phyloP scores from a whole-genome alignment of 202 grass and related monocot species.

The Eragrostis tef region DNA sequence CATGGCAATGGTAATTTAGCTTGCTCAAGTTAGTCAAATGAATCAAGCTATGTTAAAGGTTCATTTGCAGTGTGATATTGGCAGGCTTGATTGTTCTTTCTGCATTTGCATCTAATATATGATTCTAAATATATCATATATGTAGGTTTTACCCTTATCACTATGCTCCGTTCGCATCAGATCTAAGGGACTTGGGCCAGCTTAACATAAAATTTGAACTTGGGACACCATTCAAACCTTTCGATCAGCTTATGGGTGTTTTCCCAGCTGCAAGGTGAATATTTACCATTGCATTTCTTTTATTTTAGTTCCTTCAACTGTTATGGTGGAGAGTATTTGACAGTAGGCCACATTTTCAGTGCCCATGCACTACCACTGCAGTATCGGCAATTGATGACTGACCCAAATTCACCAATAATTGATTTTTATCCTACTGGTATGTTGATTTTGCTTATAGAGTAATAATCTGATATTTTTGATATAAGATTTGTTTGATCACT shows the following conservation, averaged over 20 bases:
- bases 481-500: conserved; percentile 24
- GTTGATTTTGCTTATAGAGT: conserved; percentile 32
- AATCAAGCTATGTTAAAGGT: conserved; percentile 27
- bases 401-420: conserved; percentile 80
- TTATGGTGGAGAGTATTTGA: conserved; percentile 25
- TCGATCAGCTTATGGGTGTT: conserved; percentile 98
- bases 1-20: conserved; percentile 86
- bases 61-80: conserved; percentile 21
- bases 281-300: conserved; percentile 7
- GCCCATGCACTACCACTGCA: conserved; percentile 85
- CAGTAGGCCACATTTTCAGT: conserved; percentile 56
- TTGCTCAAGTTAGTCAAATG: conserved; percentile 30
- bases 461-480: conserved; percentile 12
- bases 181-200: conserved; percentile 70
- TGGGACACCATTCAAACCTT: conserved; percentile 92
- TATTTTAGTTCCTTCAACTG: conserved; percentile 14
- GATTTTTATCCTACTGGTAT: conserved; percentile 98
- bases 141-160: conserved; percentile 99
- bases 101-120: not conserved
- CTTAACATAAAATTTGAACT: conserved; percentile 74
- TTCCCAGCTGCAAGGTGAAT: conserved; percentile 97
- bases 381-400: conserved; percentile 76
- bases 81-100: conserved; percentile 10
- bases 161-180: conserved; percentile 99
- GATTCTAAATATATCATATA: conserved; percentile 36